These are phyloP conservation scores for Prunus padus DNA, from an alignment of 306 rosid species.

Conservation along the genomic window DNA sequence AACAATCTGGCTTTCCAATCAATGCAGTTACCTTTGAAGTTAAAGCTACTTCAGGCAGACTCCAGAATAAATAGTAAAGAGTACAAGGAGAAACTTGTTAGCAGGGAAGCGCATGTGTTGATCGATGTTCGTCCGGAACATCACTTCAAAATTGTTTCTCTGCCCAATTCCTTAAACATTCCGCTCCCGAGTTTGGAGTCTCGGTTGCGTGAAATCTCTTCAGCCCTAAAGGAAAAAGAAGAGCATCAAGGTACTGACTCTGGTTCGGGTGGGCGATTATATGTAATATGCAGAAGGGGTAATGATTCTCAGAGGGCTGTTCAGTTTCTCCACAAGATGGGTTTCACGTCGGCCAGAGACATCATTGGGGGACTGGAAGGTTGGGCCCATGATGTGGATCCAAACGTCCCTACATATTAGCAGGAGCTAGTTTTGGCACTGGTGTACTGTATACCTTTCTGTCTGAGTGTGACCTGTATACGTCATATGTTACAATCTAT, in stretches of 20 bases:
- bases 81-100: conserved; percentile 47
- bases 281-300: conserved; percentile 86
- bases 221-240: conserved; percentile 35
- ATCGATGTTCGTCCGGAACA: conserved; percentile 83
- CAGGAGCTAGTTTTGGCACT: not conserved
- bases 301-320: conserved; percentile 98
- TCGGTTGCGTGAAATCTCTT: conserved; percentile 51
- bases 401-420: conserved; percentile 60
- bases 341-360: conserved; percentile 74
- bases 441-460: not conserved
- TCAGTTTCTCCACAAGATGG: conserved; percentile 67
- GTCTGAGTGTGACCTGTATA: not conserved
- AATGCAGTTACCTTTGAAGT: conserved; percentile 71
- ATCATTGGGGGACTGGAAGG: conserved; percentile 82
- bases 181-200: conserved; percentile 69
- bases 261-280: conserved; percentile 32
- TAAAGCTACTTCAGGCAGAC: conserved; percentile 60
- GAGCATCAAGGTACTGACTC: conserved; percentile 7
- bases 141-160: conserved; percentile 86
- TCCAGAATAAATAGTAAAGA: conserved; percentile 75
- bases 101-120: conserved; percentile 61
- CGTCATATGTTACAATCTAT: not conserved
- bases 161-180: conserved; percentile 77
- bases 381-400: conserved; percentile 79
- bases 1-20: conserved; percentile 6